Conservation (phyloP, 345 rosid species). For the Theobroma cacao region DNA sequence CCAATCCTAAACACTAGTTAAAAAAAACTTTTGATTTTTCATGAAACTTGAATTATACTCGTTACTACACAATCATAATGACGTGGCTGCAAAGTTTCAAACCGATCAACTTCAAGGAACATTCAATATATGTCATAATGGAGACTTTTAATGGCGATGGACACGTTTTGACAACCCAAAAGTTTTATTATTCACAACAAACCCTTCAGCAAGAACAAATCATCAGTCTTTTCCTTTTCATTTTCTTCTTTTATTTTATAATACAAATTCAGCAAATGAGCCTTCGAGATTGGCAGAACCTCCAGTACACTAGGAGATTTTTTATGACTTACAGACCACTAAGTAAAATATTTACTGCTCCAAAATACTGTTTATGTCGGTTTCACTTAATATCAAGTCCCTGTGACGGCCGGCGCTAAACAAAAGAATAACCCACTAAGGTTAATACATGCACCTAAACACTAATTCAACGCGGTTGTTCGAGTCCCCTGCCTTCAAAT, state of each 20-base stretch:
- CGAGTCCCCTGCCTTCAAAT: background rate
- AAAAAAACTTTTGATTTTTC: too few relatives aligned
- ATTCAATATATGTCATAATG: background rate
- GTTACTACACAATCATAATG: too few relatives aligned
- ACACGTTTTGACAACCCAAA: background rate
- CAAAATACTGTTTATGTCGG: background rate
- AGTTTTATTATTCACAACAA: background rate
- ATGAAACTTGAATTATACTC: too few relatives aligned
- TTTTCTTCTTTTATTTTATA: background rate
- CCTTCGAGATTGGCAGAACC: background rate
- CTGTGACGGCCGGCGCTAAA: background rate
- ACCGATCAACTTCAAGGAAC: background rate
- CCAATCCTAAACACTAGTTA: too few relatives aligned
- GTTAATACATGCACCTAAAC: background rate
- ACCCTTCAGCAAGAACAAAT: background rate
- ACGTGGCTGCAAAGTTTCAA: too few relatives aligned
- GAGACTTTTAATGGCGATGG: background rate
- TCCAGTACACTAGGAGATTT: background rate
- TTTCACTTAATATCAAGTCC: background rate
- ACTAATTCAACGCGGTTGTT: slow-evolving; percentile 4
- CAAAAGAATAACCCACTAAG: background rate
- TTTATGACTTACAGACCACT: background rate
- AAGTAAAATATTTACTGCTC: background rate
- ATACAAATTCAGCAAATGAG: background rate
- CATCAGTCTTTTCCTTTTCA: background rate